Evolutionary conservation across 148 eudicot genomes (phyloP).

Genomic region (Hydrangea macrophylla): DNA sequence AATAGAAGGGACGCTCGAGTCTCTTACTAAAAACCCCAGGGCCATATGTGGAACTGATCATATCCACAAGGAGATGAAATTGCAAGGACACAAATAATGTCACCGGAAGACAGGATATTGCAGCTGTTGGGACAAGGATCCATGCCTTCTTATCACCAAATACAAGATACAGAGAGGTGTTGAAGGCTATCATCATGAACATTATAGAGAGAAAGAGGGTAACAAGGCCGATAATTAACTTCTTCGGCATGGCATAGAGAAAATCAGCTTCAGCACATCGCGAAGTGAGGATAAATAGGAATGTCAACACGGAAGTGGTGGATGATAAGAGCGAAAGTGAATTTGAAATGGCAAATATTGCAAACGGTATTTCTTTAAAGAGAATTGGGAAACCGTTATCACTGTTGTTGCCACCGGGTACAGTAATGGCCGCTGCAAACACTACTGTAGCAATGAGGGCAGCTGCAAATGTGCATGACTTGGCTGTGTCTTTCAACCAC

Average conservation of each 20-base stretch:
- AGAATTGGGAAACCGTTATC: not conserved
- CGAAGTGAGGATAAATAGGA: not conserved
- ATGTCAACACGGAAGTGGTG: not conserved
- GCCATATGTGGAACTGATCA: not conserved
- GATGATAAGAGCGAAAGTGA: not conserved
- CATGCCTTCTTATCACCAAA: not conserved
- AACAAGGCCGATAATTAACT: not conserved
- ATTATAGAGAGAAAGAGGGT: no score
- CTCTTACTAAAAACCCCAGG: no score
- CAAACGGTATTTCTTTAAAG: not conserved
- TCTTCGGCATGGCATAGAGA: not conserved
- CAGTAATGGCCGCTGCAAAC: not conserved
- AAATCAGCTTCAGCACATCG: not conserved
- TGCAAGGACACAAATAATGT: not conserved
- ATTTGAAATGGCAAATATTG: not conserved
- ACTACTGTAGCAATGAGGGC: not conserved
- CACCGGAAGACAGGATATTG: not conserved
- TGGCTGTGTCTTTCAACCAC: no score
- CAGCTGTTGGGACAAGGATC: not conserved
- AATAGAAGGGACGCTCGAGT: no score
- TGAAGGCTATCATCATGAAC: not conserved
- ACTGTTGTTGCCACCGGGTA: not conserved
- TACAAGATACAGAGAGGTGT: not conserved
- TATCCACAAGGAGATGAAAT: not conserved
- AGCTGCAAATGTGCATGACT: not conserved